phyloP scores from a whole-genome alignment of 129 eudicot genomes.

The Helichrysum umbraculigerum region DNA sequence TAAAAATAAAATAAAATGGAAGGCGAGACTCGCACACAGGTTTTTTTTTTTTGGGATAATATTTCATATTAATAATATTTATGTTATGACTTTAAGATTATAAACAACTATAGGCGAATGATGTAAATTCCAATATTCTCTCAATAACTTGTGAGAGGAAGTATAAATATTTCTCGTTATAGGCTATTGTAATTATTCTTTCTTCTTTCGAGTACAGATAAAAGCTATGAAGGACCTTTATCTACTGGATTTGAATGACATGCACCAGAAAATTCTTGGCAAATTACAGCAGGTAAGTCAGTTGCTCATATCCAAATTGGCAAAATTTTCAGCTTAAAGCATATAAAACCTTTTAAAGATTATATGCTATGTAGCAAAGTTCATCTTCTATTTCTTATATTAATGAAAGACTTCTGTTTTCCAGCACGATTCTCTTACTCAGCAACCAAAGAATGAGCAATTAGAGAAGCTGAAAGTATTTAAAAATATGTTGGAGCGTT shows the following conservation, averaged over 20 bases:
- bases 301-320: neutral
- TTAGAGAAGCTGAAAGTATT: slow-evolving; percentile 67
- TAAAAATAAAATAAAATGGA: too few species aligned
- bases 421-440: slow-evolving; percentile 80
- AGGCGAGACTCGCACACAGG: neutral
- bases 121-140: neutral
- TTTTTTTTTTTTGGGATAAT: too few species aligned
- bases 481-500: slow-evolving; percentile 75
- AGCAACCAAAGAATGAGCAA: slow-evolving; percentile 67
- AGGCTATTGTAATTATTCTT: neutral
- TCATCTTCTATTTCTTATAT: neutral
- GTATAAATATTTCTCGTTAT: slow-evolving; percentile 1
- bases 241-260: slow-evolving; percentile 61
- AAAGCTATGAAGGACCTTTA: slow-evolving; percentile 86
- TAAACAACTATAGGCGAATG: neutral
- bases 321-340: slow-evolving; percentile 5
- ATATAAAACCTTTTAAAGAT: neutral
- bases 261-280: slow-evolving; percentile 69
- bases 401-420: slow-evolving; percentile 22
- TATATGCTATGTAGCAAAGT: neutral
- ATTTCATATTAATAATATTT: neutral
- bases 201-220: slow-evolving; percentile 55
- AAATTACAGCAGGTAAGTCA: slow-evolving; percentile 70
- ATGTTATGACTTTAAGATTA: neutral
- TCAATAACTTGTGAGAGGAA: neutral